Conservation (phyloP, 2,329 filamentous ascomycete species). For the Myriosclerotinia scirpicola region DNA sequence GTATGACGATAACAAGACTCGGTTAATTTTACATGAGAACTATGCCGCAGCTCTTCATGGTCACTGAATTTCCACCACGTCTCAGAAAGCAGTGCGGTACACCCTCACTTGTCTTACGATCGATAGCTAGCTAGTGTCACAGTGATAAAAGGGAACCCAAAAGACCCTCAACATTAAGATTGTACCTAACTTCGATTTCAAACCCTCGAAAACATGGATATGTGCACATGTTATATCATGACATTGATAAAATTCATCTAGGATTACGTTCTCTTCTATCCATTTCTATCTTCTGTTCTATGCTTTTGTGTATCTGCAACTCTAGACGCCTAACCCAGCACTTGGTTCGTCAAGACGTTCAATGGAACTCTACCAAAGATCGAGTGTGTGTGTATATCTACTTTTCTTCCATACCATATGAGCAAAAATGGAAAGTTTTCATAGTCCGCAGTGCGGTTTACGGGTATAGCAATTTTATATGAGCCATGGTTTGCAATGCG, state of each 20-base stretch:
- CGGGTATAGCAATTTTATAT: constrained; percentile 22
- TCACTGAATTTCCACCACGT: too few relatives aligned
- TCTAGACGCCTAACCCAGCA: constrained; percentile 21
- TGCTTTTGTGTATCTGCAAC: constrained; percentile 13
- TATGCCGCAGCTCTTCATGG: too few relatives aligned
- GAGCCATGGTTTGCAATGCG: constrained; percentile 17
- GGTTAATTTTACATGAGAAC: too few relatives aligned
- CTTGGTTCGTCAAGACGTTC: constrained; percentile 22
- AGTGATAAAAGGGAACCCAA: too few relatives aligned
- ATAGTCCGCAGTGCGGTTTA: constrained; percentile 21
- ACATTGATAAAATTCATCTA: not conserved
- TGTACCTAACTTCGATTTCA: not conserved
- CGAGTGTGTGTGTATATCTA: constrained; percentile 17
- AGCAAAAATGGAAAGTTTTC: constrained; percentile 17
- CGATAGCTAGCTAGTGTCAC: too few relatives aligned
- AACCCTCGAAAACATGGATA: too few relatives aligned
- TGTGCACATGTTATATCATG: not conserved
- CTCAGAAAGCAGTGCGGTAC: too few relatives aligned
- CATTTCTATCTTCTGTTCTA: constrained; percentile 15
- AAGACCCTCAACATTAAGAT: too few relatives aligned
- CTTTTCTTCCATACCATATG: constrained; percentile 14
- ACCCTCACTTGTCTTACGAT: too few relatives aligned
- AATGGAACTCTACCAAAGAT: constrained; percentile 22
- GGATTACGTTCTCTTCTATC: not conserved
- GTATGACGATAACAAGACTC: too few relatives aligned